phyloP scores from a whole-genome alignment of 805 yeast genomes.

The Kodamaea neixiangensis region DNA sequence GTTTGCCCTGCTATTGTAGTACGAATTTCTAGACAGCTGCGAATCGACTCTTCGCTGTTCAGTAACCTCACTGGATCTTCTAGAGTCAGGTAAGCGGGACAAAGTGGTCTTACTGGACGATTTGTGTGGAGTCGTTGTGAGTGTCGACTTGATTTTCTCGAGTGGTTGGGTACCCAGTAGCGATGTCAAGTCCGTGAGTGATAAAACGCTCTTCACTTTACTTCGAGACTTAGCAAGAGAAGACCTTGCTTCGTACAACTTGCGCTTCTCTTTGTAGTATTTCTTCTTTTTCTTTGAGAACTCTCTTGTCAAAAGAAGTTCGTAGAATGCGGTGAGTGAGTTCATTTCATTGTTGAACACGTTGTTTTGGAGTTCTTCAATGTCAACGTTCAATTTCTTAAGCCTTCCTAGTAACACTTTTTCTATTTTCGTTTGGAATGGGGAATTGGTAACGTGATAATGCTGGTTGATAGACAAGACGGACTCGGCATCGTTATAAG shows the following conservation, averaged over 20 bases:
- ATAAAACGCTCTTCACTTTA: constrained; percentile 38
- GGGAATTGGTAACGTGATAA: constrained; percentile 31
- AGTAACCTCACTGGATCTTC: constrained; percentile 4
- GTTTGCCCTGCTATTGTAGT: constrained; percentile 8
- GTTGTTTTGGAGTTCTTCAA: constrained; percentile 57
- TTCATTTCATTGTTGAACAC: constrained; percentile 65
- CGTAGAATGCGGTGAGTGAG: constrained; percentile 74
- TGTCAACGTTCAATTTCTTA: constrained; percentile 62
- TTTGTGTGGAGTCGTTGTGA: constrained; percentile 30
- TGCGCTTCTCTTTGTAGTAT: constrained; percentile 31
- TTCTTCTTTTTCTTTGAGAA: constrained; percentile 34
- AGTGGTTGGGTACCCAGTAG: constrained; percentile 32
- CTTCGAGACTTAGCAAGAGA: constrained; percentile 37
- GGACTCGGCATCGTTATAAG: constrained; percentile 35
- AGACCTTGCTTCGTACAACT: constrained; percentile 34
- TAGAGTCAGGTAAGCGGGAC: constrained; percentile 7
- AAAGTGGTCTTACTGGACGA: constrained; percentile 13
- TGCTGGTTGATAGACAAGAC: constrained; percentile 42
- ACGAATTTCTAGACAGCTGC: constrained; percentile 16
- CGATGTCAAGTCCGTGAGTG: constrained; percentile 31
- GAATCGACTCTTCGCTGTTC: constrained; percentile 13
- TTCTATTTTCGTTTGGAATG: constrained; percentile 64
- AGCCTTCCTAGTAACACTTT: constrained; percentile 60
- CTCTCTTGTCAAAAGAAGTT: constrained; percentile 59
- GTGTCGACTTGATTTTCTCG: constrained; percentile 38